Conservation (phyloP, 192 early-diverging fungal species). For the Coemansia sp. region DNA sequence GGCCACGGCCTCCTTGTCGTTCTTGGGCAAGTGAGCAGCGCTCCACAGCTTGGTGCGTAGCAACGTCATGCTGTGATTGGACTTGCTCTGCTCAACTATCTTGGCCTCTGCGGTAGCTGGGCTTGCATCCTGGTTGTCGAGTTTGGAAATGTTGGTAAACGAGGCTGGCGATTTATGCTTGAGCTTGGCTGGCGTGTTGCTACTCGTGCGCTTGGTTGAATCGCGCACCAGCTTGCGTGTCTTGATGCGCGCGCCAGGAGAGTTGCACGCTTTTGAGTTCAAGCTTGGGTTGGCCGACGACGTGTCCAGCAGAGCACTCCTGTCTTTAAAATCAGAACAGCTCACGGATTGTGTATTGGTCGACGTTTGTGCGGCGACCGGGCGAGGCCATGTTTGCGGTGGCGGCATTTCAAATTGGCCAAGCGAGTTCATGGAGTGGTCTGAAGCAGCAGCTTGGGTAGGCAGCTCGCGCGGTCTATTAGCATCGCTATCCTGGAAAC, state of each 20-base stretch:
- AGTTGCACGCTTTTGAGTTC: neutral
- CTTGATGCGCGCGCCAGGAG: constrained; percentile 3
- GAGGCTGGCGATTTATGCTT: neutral
- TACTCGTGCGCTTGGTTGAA: constrained; percentile 1
- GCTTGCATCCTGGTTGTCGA: neutral
- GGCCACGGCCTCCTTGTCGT: neutral
- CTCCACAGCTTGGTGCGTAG: constrained; percentile 14
- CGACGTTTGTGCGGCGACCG: neutral
- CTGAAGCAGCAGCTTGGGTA: neutral
- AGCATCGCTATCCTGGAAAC: neutral
- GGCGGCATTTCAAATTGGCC: neutral
- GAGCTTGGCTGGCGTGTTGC: neutral
- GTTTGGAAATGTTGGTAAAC: neutral
- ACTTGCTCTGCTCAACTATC: neutral
- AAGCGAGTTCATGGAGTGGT: neutral
- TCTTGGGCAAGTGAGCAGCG: neutral
- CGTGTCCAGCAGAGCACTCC: constrained; percentile 32
- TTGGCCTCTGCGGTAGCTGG: neutral
- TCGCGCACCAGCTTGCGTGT: constrained; percentile 44
- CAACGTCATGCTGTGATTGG: constrained; percentile 5
- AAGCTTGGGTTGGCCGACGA: constrained; percentile 40
- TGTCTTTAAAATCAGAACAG: neutral
- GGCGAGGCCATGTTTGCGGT: neutral
- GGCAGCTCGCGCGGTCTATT: neutral
- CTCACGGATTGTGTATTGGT: neutral